Conservation (phyloP, 345 rosid genomes). For the Aquilaria sinensis region DNA sequence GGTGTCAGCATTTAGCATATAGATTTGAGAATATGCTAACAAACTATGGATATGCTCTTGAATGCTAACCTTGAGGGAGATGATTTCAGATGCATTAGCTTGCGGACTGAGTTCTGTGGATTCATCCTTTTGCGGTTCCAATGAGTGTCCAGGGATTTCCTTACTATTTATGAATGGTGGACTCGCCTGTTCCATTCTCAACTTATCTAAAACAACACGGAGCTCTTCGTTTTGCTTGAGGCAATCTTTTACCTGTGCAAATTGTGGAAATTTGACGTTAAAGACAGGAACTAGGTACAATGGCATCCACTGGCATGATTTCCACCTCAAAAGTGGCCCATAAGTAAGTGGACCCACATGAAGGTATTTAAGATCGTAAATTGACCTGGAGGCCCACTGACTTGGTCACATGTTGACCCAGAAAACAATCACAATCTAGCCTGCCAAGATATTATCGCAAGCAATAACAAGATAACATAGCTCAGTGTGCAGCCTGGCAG, state of each 20-base stretch:
- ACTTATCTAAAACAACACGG: conserved; percentile 50
- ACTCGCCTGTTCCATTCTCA: conserved; percentile 67
- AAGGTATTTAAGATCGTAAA: too few species aligned
- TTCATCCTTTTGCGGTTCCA: conserved; percentile 25
- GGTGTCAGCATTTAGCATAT: not conserved
- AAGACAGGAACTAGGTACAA: not conserved
- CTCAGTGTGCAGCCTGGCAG: too few species aligned
- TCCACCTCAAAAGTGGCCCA: too few species aligned
- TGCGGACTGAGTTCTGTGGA: conserved; percentile 26
- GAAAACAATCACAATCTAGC: too few species aligned
- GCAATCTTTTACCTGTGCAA: conserved; percentile 68
- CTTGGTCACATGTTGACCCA: too few species aligned
- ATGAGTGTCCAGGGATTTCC: conserved; percentile 17
- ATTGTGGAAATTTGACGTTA: not conserved
- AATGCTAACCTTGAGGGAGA: conserved; percentile 63
- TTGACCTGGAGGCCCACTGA: too few species aligned
- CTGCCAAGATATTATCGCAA: too few species aligned
- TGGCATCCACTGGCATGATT: not conserved
- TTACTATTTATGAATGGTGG: conserved; percentile 17
- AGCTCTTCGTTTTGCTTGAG: conserved; percentile 88
- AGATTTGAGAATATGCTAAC: not conserved
- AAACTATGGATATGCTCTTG: not conserved
- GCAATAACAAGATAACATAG: too few species aligned
- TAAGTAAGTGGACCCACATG: too few species aligned
- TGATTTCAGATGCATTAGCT: conserved; percentile 35